These are phyloP conservation scores for Gossypium davidsonii DNA, from an alignment of 441 rosid species.

Conservation along the genomic window DNA sequence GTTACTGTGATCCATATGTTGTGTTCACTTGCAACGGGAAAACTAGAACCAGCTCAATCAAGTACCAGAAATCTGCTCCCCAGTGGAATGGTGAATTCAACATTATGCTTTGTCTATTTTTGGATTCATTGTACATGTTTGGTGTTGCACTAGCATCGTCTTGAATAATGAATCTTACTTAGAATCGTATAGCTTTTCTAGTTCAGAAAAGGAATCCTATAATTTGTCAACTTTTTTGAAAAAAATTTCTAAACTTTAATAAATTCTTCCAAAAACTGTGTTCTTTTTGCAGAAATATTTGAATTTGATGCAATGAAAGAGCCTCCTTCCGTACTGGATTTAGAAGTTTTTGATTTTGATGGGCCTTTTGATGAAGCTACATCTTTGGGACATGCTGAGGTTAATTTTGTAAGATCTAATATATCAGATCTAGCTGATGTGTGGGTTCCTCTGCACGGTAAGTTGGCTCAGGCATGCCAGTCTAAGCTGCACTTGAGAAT, in stretches of 20 bases:
- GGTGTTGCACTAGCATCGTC: neutral
- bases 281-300: conserved; percentile 72
- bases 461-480: conserved; percentile 87
- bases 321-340: conserved; percentile 85
- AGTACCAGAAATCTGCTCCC: conserved; percentile 83
- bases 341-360: conserved; percentile 89
- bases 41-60: conserved; percentile 85
- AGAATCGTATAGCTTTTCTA: conserved; percentile 2
- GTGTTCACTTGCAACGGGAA: conserved; percentile 88
- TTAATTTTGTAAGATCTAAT: conserved; percentile 80
- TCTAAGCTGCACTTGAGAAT: conserved; percentile 81
- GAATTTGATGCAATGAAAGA: conserved; percentile 97
- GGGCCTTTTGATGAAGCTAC: conserved; percentile 90
- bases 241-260: neutral
- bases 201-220: no score
- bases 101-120: conserved; percentile 14
- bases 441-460: conserved; percentile 85
- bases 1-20: conserved; percentile 88
- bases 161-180: neutral
- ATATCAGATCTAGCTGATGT: conserved; percentile 84
- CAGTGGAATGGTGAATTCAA: conserved; percentile 77
- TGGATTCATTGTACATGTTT: conserved; percentile 2
- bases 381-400: conserved; percentile 75
- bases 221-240: no score
- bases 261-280: neutral